Conservation (phyloP, 2,329 filamentous ascomycete genomes). For the Plenodomus lindquistii region DNA sequence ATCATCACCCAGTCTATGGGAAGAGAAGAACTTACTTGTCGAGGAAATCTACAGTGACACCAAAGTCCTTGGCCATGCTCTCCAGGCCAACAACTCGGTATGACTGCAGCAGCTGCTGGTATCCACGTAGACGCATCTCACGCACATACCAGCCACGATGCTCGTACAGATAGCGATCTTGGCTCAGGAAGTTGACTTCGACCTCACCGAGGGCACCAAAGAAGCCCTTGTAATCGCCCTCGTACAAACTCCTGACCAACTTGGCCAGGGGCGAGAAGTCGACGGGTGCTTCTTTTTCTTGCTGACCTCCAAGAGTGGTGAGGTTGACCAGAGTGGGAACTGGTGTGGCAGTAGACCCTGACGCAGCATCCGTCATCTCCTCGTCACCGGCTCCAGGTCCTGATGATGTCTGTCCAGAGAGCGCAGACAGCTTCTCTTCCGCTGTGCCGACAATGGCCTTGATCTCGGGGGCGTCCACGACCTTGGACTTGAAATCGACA, state of each 20-base stretch:
- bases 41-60: slow-evolving; percentile 93
- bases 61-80: slow-evolving; percentile 97
- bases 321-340: slow-evolving; percentile 80
- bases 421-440: slow-evolving; percentile 82
- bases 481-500: slow-evolving; percentile 98
- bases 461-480: slow-evolving; percentile 97
- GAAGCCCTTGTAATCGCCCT: slow-evolving; percentile 90
- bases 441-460: slow-evolving; percentile 92
- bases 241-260: slow-evolving; percentile 89
- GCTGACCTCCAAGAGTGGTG: slow-evolving; percentile 78
- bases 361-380: slow-evolving; percentile 65
- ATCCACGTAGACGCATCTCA: slow-evolving; percentile 95
- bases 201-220: slow-evolving; percentile 87
- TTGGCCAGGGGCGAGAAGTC: slow-evolving; percentile 89
- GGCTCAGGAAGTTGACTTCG: slow-evolving; percentile 90
- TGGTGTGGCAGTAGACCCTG: slow-evolving; percentile 53
- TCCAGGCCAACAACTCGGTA: slow-evolving; percentile 96
- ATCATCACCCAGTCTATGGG: neutral
- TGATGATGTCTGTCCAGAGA: slow-evolving; percentile 78
- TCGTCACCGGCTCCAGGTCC: slow-evolving; percentile 78
- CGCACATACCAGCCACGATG: slow-evolving; percentile 97
- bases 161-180: slow-evolving; percentile 93
- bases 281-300: slow-evolving; percentile 77
- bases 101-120: slow-evolving; percentile 95
- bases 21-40: slow-evolving; percentile 69